Conservation (phyloP, 805 yeast genomes). For the Candida railenensis region DNA sequence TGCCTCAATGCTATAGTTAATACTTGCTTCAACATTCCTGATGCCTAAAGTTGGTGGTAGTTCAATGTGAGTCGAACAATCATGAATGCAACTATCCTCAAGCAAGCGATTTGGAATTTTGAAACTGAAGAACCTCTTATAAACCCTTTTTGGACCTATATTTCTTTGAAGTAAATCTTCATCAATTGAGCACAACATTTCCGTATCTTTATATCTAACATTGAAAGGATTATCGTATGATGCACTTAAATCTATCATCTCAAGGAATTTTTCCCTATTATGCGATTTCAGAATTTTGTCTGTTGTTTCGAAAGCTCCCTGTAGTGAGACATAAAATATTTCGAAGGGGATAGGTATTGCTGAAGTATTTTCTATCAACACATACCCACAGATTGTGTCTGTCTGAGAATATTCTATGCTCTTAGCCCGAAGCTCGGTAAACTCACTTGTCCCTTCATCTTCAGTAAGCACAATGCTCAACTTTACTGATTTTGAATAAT, state of each 20-base stretch:
- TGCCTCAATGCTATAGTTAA: constrained; percentile 32
- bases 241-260: constrained; percentile 52
- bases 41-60: constrained; percentile 37
- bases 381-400: constrained; percentile 62
- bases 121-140: constrained; percentile 42
- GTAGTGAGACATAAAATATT: constrained; percentile 58
- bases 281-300: constrained; percentile 11
- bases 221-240: constrained; percentile 43
- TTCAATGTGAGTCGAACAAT: constrained; percentile 27
- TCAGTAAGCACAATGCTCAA: constrained; percentile 32
- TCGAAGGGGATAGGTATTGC: constrained; percentile 52
- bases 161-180: constrained; percentile 8
- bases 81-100: constrained; percentile 37
- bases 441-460: constrained; percentile 28
- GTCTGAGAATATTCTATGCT: constrained; percentile 60
- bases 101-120: constrained; percentile 35
- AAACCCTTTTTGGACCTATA: constrained; percentile 11
- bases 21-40: constrained; percentile 20
- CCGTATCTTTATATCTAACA: constrained; percentile 21
- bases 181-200: no score
- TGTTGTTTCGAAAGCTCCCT: constrained; percentile 44
- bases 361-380: constrained; percentile 41
- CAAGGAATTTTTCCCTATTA: constrained; percentile 33
- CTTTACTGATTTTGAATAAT: constrained; percentile 24
- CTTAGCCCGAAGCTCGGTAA: constrained; percentile 25